Conservation (phyloP, 495 filamentous ascomycete genomes). For the Talaromyces adpressus region DNA sequence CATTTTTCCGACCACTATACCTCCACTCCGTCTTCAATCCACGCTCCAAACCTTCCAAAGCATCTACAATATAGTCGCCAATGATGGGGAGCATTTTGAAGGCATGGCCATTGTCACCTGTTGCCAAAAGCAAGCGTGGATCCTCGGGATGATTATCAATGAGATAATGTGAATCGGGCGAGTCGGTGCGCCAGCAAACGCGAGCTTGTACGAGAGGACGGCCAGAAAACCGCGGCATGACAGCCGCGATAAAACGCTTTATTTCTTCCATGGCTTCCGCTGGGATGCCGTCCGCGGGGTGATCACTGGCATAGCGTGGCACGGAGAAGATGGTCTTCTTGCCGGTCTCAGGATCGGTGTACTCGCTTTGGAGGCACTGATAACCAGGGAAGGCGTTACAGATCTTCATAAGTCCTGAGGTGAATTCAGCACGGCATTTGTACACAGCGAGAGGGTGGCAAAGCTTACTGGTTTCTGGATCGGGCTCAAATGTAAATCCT, state of each 20-base stretch:
- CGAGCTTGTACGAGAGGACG: constrained; percentile 26
- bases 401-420: constrained; percentile 4
- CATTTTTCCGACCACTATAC: constrained; percentile 6
- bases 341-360: constrained; percentile 25
- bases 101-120: constrained; percentile 37
- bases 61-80: constrained; percentile 17
- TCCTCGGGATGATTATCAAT: constrained; percentile 35
- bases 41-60: neutral
- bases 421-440: neutral
- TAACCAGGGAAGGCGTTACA: constrained; percentile 7
- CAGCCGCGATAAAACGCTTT: constrained; percentile 27
- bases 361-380: constrained; percentile 19
- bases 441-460: constrained; percentile 18
- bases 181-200: constrained; percentile 41
- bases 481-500: constrained; percentile 43
- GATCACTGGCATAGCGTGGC: constrained; percentile 12
- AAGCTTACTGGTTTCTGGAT: constrained; percentile 33
- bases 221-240: constrained; percentile 30
- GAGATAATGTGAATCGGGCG: constrained; percentile 35
- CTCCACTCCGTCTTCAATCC: constrained; percentile 6
- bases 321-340: constrained; percentile 10
- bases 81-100: constrained; percentile 44
- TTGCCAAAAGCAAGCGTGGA: constrained; percentile 24
- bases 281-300: constrained; percentile 25
- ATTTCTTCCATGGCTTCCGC: constrained; percentile 24